A percentile compares a stretch with the other conserved stretches of the same genome.
These are phyloP conservation scores for Beauveria scarabaeidicola DNA, from an alignment of 2,329 filamentous ascomycete genomes.

Conservation along the genomic window DNA sequence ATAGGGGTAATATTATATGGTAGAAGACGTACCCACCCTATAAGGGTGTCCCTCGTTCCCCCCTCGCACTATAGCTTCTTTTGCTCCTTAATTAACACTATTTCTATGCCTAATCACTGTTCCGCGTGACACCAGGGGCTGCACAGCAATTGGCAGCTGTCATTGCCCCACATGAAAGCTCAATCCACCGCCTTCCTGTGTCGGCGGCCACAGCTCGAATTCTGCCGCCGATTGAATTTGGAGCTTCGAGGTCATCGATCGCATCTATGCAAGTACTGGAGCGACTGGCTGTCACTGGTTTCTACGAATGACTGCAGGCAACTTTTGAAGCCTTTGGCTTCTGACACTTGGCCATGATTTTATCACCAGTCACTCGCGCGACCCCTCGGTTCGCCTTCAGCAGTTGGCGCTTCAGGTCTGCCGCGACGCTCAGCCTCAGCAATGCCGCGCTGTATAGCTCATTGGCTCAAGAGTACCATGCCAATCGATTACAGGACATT, in stretches of 20 bases:
- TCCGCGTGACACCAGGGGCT: too few relatives aligned
- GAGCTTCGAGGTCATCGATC: neutral
- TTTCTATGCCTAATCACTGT: too few relatives aligned
- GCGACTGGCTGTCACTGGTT: neutral
- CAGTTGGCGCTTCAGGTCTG: neutral
- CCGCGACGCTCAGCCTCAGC: neutral
- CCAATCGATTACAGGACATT: constrained; percentile 42
- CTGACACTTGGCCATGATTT: neutral
- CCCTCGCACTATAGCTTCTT: too few relatives aligned
- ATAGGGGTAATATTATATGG: too few relatives aligned
- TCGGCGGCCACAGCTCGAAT: neutral
- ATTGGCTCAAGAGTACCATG: constrained; percentile 10
- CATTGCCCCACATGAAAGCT: neutral
- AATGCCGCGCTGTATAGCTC: constrained; percentile 10
- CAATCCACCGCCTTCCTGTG: constrained; percentile 4
- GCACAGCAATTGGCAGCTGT: neutral
- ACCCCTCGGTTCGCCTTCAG: neutral
- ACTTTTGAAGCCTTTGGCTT: constrained; percentile 4
- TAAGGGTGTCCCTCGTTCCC: too few relatives aligned
- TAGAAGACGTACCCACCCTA: too few relatives aligned
- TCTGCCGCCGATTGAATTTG: neutral
- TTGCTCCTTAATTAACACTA: too few relatives aligned
- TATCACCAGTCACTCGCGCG: neutral
- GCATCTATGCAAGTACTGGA: neutral
- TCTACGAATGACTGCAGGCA: neutral